Percentiles rank a stretch among this genome's conserved stretches.
phyloP scores from a whole-genome alignment of 345 rosid species.

The Salix purpurea region DNA sequence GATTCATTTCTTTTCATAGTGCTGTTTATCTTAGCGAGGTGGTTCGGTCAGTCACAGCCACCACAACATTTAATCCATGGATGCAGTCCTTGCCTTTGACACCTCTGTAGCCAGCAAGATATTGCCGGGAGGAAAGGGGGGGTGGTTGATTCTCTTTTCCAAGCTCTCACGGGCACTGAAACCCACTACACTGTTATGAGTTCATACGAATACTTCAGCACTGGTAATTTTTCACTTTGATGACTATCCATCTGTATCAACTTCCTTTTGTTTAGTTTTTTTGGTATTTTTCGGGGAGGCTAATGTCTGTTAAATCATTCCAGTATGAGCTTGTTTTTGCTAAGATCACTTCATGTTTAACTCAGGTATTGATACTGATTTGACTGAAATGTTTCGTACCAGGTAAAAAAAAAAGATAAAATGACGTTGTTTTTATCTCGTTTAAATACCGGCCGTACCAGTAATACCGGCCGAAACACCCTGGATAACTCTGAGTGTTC shows the following conservation, averaged over 20 bases:
- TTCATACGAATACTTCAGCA: conserved; percentile 37
- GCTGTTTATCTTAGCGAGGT: too few relatives aligned
- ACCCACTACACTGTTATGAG: conserved; percentile 38
- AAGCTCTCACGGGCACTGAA: conserved; percentile 46
- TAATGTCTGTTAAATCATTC: conserved; percentile 63
- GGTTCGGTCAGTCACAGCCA: too few relatives aligned
- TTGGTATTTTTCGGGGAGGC: conserved; percentile 55
- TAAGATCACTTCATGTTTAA: conserved; percentile 21
- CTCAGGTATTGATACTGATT: too few relatives aligned
- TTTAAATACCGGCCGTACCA: too few relatives aligned
- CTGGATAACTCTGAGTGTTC: too few relatives aligned
- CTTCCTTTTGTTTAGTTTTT: conserved; percentile 46
- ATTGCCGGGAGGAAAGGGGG: conserved; percentile 52
- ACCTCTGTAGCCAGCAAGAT: conserved; percentile 48
- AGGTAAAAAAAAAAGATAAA: too few relatives aligned
- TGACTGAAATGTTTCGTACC: too few relatives aligned
- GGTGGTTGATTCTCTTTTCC: conserved; percentile 51
- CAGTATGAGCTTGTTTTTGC: conserved; percentile 59
- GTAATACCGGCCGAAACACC: too few relatives aligned
- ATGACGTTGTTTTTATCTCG: too few relatives aligned
- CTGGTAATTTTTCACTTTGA: not conserved
- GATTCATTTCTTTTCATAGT: too few relatives aligned
- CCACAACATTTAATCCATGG: too few relatives aligned
- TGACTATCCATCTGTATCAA: not conserved
- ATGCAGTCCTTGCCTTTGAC: conserved; percentile 16